Percentiles rank a stretch among this genome's conserved stretches.
These are phyloP conservation scores for Colletotrichum incanum DNA, from an alignment of 2,329 filamentous ascomycete species.

Conservation along the genomic window DNA sequence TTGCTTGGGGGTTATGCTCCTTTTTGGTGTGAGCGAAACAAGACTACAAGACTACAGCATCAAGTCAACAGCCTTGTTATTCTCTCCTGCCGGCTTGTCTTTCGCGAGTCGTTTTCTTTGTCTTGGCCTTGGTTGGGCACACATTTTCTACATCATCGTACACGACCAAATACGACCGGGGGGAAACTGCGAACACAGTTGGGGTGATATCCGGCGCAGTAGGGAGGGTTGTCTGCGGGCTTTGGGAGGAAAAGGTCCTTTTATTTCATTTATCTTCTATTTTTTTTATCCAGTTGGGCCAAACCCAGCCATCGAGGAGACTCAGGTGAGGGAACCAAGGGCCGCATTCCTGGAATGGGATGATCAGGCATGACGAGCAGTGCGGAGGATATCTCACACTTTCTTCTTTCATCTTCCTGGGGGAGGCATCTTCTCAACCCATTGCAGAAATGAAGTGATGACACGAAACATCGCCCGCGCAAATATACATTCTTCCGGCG, in stretches of 20 bases:
- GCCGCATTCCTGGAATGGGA: constrained; percentile 3
- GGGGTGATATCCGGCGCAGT: constrained; percentile 36
- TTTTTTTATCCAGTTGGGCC: neutral
- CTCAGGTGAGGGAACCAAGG: constrained; percentile 5
- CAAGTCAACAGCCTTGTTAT: constrained; percentile 34
- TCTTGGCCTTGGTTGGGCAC: constrained; percentile 7
- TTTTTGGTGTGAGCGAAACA: constrained; percentile 23
- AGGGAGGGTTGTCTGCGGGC: constrained; percentile 8
- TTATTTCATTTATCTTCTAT: constrained; percentile 1
- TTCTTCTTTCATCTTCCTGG: constrained; percentile 29
- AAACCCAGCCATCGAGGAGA: neutral
- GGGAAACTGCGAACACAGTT: constrained; percentile 10
- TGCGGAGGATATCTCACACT: constrained; percentile 24
- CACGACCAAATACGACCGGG: constrained; percentile 33
- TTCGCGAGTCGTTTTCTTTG: constrained; percentile 13
- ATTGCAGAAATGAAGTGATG: constrained; percentile 43
- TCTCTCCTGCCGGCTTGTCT: constrained; percentile 29
- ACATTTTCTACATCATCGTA: constrained; percentile 17
- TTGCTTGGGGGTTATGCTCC: constrained; percentile 24
- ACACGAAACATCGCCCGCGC: constrained; percentile 30
- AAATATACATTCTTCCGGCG: neutral
- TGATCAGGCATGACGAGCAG: constrained; percentile 15
- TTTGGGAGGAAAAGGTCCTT: neutral
- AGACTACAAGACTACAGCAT: constrained; percentile 22
- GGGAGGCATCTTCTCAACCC: constrained; percentile 35